Percentiles rank a stretch among this genome's conserved stretches.
Conservation (phyloP, 1,284 basidiomycete species). For the Schizophyllum amplum region DNA sequence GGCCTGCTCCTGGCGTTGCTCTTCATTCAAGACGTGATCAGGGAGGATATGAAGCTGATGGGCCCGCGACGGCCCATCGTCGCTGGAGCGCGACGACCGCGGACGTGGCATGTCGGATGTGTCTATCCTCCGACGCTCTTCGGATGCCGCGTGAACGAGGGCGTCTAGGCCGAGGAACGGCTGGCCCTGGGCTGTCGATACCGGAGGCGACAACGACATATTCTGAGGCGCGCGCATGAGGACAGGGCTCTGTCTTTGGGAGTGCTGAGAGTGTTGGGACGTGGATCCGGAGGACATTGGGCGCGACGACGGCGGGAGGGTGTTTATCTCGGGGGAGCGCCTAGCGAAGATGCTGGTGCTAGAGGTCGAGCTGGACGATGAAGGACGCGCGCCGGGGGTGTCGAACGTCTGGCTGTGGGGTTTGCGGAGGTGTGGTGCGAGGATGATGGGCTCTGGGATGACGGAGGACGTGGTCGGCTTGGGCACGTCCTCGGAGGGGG, state of each 20-base stretch:
- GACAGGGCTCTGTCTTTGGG: neutral
- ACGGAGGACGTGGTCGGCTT: slow-evolving; percentile 8
- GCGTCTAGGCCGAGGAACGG: neutral
- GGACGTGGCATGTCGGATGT: neutral
- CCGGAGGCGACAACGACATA: neutral
- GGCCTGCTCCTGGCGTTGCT: neutral
- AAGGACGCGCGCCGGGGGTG: neutral
- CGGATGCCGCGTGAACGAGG: neutral
- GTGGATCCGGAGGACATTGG: neutral
- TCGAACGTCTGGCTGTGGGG: neutral
- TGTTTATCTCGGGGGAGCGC: neutral
- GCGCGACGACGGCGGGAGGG: neutral
- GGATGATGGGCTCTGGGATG: slow-evolving; percentile 25
- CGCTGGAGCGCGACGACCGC: neutral
- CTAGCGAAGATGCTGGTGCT: neutral
- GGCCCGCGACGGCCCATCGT: neutral
- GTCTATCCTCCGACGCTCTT: neutral
- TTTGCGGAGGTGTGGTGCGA: slow-evolving; percentile 28
- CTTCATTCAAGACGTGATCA: neutral
- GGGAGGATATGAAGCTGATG: neutral
- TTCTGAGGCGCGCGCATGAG: neutral
- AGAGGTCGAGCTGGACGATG: neutral
- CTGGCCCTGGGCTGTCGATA: neutral
- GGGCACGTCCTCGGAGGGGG: slow-evolving; percentile 14
- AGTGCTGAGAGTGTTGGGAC: neutral